phyloP scores from a whole-genome alignment of 805 yeast species.

The Starmerella powellii region DNA sequence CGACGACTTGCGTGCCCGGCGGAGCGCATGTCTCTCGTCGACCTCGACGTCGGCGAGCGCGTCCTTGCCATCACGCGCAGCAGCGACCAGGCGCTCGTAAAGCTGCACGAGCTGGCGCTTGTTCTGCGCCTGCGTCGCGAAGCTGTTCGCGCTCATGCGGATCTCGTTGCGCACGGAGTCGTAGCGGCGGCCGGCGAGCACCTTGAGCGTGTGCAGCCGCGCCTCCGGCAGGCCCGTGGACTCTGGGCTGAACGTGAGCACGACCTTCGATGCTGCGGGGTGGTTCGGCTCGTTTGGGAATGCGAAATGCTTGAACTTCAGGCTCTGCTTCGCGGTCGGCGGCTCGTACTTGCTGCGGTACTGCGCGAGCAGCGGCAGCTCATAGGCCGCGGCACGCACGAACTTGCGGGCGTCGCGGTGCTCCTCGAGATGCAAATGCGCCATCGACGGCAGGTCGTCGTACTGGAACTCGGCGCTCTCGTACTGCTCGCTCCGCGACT shows the following conservation, averaged over 20 bases:
- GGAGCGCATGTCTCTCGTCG: conserved; percentile 54
- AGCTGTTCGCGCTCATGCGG: conserved; percentile 52
- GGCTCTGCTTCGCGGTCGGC: conserved; percentile 25
- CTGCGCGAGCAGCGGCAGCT: conserved; percentile 72
- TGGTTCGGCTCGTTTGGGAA: conserved; percentile 55
- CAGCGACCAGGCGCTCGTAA: conserved; percentile 47
- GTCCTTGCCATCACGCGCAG: conserved; percentile 54
- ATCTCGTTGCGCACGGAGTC: conserved; percentile 48
- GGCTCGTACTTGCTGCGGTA: conserved; percentile 58
- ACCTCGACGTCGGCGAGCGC: conserved; percentile 68
- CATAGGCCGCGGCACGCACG: conserved; percentile 79
- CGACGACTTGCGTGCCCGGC: conserved; percentile 30
- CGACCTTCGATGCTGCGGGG: conserved; percentile 61
- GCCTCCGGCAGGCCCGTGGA: conserved; percentile 34
- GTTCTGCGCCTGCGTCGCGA: conserved; percentile 73
- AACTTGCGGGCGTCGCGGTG: conserved; percentile 66
- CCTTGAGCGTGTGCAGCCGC: conserved; percentile 60
- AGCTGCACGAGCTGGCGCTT: conserved; percentile 58
- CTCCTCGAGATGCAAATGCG: conserved; percentile 58
- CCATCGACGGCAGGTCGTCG: conserved; percentile 56
- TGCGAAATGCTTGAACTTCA: conserved; percentile 58
- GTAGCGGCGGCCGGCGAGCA: conserved; percentile 69
- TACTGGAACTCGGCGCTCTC: conserved; percentile 33
- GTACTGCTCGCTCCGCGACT: conserved; percentile 20
- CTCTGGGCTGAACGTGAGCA: conserved; percentile 40